phyloP scores from a whole-genome alignment of 257 asterid genomes.

The Thymus mandschuricus region DNA sequence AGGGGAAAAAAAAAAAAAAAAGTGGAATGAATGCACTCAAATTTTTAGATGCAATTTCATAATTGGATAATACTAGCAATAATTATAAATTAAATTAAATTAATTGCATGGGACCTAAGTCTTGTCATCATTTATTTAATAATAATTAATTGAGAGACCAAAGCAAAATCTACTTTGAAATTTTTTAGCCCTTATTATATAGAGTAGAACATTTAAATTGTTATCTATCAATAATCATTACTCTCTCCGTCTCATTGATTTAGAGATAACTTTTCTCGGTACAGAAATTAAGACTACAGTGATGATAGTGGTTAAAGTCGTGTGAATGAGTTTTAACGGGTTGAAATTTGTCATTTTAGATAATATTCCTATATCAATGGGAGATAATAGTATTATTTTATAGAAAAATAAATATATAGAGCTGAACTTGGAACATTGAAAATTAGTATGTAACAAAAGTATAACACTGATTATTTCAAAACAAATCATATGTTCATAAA shows the following conservation, averaged over 20 bases:
- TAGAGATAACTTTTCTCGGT: too few relatives aligned
- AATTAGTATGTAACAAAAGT: background rate
- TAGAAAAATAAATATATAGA: too few relatives aligned
- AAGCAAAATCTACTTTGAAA: background rate
- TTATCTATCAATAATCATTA: background rate
- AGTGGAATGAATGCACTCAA: background rate
- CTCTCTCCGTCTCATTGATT: too few relatives aligned
- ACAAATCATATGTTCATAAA: background rate
- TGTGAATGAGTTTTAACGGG: too few relatives aligned
- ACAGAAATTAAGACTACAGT: too few relatives aligned
- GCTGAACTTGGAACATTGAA: too few relatives aligned
- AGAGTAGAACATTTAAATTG: background rate
- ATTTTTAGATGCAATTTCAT: slow-evolving; percentile 2
- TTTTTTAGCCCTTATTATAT: background rate
- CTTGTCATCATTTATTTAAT: background rate
- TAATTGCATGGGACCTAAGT: slow-evolving; percentile 12
- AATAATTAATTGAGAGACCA: background rate
- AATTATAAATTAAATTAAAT: too few relatives aligned
- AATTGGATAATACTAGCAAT: background rate
- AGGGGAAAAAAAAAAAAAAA: background rate
- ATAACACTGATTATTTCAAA: background rate
- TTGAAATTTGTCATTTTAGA: too few relatives aligned
- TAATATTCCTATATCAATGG: too few relatives aligned
- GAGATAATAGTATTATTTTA: too few relatives aligned
- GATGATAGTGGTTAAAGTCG: too few relatives aligned